Percentiles rank a stretch among this genome's conserved stretches.
Conservation (phyloP, 129 eudicot species). For the Pulicaria dysenterica region DNA sequence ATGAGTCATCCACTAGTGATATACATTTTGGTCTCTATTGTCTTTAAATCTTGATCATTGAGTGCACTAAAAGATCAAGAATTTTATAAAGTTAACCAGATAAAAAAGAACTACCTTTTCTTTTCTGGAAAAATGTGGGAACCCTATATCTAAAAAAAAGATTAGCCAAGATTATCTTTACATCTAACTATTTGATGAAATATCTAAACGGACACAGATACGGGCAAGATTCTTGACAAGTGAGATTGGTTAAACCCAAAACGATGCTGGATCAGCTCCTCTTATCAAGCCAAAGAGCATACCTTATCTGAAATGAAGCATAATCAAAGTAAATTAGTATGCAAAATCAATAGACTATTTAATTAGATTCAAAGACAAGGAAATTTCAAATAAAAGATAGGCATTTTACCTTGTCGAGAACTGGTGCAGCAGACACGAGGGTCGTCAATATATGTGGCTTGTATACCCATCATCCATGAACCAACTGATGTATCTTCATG, state of each 20-base stretch:
- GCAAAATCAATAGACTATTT: slow-evolving; percentile 5
- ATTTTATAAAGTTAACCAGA: slow-evolving; percentile 6
- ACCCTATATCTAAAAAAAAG: slow-evolving; percentile 20
- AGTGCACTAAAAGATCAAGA: slow-evolving; percentile 21
- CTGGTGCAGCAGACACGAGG: slow-evolving; percentile 77
- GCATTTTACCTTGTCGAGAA: slow-evolving; percentile 62
- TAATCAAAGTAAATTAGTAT: background rate
- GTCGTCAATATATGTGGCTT: slow-evolving; percentile 83
- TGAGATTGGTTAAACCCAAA: slow-evolving; percentile 3
- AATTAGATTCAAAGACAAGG: background rate
- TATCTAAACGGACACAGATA: background rate
- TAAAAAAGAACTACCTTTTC: background rate
- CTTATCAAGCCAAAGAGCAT: slow-evolving; percentile 54
- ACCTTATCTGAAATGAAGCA: slow-evolving; percentile 63
- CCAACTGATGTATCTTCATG: slow-evolving; percentile 89
- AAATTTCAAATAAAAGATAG: background rate
- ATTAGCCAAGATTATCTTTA: slow-evolving; percentile 23
- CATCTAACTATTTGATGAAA: slow-evolving; percentile 24
- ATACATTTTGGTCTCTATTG: background rate
- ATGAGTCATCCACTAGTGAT: slow-evolving; percentile 3
- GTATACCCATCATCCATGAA: slow-evolving; percentile 97
- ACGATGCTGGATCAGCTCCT: slow-evolving; percentile 13
- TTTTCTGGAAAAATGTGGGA: slow-evolving; percentile 18
- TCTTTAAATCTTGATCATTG: slow-evolving; percentile 15
- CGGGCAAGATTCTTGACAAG: slow-evolving; percentile 13